These are phyloP conservation scores for Penicillium paneum DNA, from an alignment of 2,329 filamentous ascomycete species.

Conservation along the genomic window DNA sequence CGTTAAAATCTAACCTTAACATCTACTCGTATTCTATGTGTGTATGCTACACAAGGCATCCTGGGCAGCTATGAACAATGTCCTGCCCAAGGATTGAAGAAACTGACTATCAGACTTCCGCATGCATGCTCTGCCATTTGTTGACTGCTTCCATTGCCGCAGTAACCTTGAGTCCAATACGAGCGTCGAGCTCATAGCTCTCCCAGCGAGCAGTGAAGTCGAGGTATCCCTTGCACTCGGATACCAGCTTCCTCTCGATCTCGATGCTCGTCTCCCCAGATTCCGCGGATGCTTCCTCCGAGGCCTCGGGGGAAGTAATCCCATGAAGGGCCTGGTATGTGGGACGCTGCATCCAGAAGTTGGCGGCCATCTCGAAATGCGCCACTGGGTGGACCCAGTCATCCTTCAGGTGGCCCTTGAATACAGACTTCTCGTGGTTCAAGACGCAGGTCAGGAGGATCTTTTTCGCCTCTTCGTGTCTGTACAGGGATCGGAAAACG, in stretches of 20 bases:
- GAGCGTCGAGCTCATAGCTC: conserved; percentile 60
- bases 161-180: conserved; percentile 51
- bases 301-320: background rate
- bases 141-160: conserved; percentile 45
- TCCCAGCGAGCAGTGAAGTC: conserved; percentile 60
- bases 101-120: conserved; percentile 2
- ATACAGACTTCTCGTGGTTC: conserved; percentile 51
- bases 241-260: conserved; percentile 43
- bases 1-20: conserved; percentile 1
- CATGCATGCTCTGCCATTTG: conserved; percentile 41
- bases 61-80: background rate
- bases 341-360: conserved; percentile 68
- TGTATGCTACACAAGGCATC: background rate
- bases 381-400: conserved; percentile 69
- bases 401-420: conserved; percentile 52
- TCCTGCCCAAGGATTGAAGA: background rate
- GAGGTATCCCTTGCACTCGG: conserved; percentile 55
- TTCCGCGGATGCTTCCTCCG: conserved; percentile 1
- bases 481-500: conserved; percentile 61
- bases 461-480: conserved; percentile 62
- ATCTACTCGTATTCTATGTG: conserved; percentile 2
- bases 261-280: background rate
- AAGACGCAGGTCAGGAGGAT: conserved; percentile 64
- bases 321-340: conserved; percentile 38
- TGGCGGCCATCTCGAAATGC: conserved; percentile 81